Evolutionary conservation across 2,329 filamentous ascomycete species (phyloP), one percentile per base, ranked within the genome.

Genomic region (Coniochaeta sp.): DNA sequence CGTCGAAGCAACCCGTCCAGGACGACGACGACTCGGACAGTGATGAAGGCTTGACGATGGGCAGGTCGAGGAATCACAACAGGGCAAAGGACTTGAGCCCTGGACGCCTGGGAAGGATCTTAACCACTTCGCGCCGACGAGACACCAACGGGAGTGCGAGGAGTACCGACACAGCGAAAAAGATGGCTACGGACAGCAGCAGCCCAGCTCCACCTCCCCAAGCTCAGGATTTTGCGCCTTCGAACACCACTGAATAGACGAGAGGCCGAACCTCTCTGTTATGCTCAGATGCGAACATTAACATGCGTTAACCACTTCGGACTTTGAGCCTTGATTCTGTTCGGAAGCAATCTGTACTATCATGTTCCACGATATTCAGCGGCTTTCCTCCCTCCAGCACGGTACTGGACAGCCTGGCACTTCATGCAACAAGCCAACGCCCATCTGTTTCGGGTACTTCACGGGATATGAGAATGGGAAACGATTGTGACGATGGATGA

Each of bases 81-180:
- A 55, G 52, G 31, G 58, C 54, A 48, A 64, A 55, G 47, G 67
- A 57, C 57, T 20, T 57, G 48, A 55, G 59, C 66, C 13, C 67
- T 65, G 45, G 45, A 14, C n/a, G 26, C 7, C 27, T 69, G 40
- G 61, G 60, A 51, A 64, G 57, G 48, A 58, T 65, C 38, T 50
- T 64, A 8, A 57, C 69, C 49, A 68, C 67, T 45, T 67, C 73
- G 2, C 70, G 68, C 54, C 71, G 81, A 52, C 74, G 82, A 27
- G 78, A 81, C 57, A 85, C 81, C 1, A 81, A 82, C 57, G 78
- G 77, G 1, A 83, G 79, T 57, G 77, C 80, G 26, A 78, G 76
- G 28, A 84, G 81, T 61, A 82, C 79, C 1, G 82, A 84, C 58
- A 85, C 82, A 40, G 82, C 82, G 33, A 85, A 83, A 67, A 82